phyloP scores from a whole-genome alignment of 768 basidiomycete species.

The Mrakia frigida region DNA sequence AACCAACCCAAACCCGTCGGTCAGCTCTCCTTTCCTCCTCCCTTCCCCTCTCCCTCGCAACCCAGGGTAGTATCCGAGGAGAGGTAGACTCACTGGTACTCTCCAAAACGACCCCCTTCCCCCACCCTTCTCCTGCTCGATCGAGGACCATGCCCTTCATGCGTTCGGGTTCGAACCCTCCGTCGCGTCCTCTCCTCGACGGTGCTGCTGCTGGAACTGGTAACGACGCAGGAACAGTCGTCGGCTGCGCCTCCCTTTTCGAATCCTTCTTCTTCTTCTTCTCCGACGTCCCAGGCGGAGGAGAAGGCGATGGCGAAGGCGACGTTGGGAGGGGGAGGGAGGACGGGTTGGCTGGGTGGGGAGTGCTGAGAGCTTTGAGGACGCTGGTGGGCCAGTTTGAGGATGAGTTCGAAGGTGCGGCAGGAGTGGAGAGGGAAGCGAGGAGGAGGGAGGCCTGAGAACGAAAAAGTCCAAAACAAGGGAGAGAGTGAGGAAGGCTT shows the following conservation, averaged over 20 bases:
- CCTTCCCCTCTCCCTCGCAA: background rate
- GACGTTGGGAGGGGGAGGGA: background rate
- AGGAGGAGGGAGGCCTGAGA: background rate
- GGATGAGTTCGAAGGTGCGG: background rate
- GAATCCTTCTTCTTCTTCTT: background rate
- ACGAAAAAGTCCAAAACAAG: too few species aligned
- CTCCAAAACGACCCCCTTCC: background rate
- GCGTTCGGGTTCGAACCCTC: background rate
- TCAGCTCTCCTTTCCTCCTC: background rate
- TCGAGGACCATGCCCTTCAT: conserved; percentile 3
- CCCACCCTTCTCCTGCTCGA: conserved; percentile 13
- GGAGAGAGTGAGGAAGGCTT: background rate
- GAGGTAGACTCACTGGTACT: background rate
- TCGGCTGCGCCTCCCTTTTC: background rate
- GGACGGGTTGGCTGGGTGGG: background rate
- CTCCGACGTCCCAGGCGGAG: background rate
- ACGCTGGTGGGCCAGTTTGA: background rate
- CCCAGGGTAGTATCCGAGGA: background rate
- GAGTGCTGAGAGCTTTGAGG: background rate
- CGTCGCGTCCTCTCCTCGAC: too few species aligned
- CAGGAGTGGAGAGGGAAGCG: background rate
- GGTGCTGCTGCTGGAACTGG: background rate
- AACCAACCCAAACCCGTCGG: background rate
- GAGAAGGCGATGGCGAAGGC: background rate
- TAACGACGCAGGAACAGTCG: background rate